Evolutionary conservation across 345 rosid species (phyloP).

Genomic region (Eucalyptus microcorys): DNA sequence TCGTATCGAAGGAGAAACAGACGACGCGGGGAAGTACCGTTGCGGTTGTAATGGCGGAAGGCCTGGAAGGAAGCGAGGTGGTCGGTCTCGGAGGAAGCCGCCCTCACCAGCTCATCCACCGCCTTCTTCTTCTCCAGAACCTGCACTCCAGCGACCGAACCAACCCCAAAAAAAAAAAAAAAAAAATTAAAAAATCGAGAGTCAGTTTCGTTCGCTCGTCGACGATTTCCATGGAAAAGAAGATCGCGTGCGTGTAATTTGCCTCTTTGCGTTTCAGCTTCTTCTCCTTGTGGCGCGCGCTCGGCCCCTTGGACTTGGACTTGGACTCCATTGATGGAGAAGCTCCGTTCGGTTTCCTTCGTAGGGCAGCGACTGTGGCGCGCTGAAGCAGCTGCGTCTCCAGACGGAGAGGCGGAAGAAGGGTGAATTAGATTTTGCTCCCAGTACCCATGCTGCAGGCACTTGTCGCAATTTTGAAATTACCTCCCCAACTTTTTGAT

Average conservation of each 20-base stretch:
- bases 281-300: conserved; percentile 5
- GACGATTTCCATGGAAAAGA: not conserved
- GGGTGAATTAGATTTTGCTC: not conserved
- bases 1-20: not conserved
- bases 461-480: not conserved
- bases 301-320: not conserved
- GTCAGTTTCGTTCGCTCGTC: not conserved
- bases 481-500: not conserved
- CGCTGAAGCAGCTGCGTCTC: not conserved
- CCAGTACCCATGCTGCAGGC: not conserved
- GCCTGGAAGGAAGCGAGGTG: conserved; percentile 54
- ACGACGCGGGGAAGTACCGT: conserved; percentile 21
- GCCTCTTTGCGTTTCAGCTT: conserved; percentile 29
- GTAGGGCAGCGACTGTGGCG: not conserved
- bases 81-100: conserved; percentile 49
- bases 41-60: conserved; percentile 34
- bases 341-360: not conserved
- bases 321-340: not conserved
- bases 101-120: conserved; percentile 34
- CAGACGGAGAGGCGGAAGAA: not conserved
- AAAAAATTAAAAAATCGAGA: not conserved
- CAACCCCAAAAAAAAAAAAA: not conserved
- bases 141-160: conserved; percentile 5
- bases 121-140: conserved; percentile 60
- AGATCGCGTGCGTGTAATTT: not conserved